Base-by-base conservation (phyloP, 2,329 filamentous ascomycete species). In the Exophiala dermatitidis region DNA sequence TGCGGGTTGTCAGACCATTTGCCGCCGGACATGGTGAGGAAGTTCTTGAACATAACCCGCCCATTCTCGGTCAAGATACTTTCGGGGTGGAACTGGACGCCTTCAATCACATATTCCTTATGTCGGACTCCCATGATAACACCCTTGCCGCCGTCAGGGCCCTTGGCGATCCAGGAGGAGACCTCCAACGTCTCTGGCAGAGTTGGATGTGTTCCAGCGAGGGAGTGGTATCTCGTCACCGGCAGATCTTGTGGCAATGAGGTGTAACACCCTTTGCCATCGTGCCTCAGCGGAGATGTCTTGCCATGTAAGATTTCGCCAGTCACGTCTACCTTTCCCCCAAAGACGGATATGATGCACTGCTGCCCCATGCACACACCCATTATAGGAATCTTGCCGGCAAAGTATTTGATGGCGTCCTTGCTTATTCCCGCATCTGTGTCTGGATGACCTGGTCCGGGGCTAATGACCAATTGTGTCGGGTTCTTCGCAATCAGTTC, bases 291-390 rank as follows among this genome's bases (percentile, higher is more conserved):
- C 47, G 86, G 85, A 1, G 91, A 97, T 4, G 93, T 98, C 75
- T 98, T 98, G 64, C 93, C 93, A 66, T 98, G 93, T 50, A 98
- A 76, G 66, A 96, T 96, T 73, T 98, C 93, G 29, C 93, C 93
- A 6, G 93, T 95, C 54, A 89, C 91, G 67, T 85, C 85, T 46
- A 98, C 93, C 47, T 86, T 83, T 56, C 93, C 93, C 45, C 93
- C 93, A 66, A 94, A 97, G 32, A 89, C 84, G 50, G 93, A 87
- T 67, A 94, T 91, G 61, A 98, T 97, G 71, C 93, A 98, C 76
- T 98, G 93, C 83, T 96, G 85, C 63, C 93, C 93, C 91, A 98
- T 97, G 68, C 93, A 98, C 31, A 98, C 93, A n/a, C 93, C 93
- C 48, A 98, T 81, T 9, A 98, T 83, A 7, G 93, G 93, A 46